Conservation (phyloP, 352 stramenopile species). For the Thalassiosira livingstoniorum region DNA sequence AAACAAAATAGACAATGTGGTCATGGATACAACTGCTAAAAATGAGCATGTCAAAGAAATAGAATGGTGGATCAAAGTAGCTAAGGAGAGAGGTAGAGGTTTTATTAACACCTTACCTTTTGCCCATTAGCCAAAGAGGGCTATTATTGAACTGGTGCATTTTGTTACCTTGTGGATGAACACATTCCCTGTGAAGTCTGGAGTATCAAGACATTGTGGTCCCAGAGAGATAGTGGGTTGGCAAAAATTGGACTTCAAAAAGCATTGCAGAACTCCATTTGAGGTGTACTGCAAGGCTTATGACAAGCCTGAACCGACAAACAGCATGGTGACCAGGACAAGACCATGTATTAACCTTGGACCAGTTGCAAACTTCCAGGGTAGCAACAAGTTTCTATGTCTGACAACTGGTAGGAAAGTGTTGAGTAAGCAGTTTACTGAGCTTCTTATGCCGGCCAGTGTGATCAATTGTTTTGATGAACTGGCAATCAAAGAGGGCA, state of each 20-base stretch:
- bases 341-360: slow-evolving; percentile 33
- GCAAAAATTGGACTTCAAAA: slow-evolving; percentile 42
- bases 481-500: too few species aligned
- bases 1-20: slow-evolving; percentile 5
- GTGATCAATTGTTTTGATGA: slow-evolving; percentile 3
- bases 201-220: slow-evolving; percentile 24
- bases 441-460: slow-evolving; percentile 48
- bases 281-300: slow-evolving; percentile 66
- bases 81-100: slow-evolving; percentile 19
- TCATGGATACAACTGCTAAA: slow-evolving; percentile 28
- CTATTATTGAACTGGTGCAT: slow-evolving; percentile 34
- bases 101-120: slow-evolving; percentile 38
- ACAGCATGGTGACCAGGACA: slow-evolving; percentile 35
- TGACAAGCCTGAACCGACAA: slow-evolving; percentile 53
- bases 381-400: slow-evolving; percentile 60
- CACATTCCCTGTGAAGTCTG: slow-evolving; percentile 15
- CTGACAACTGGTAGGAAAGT: slow-evolving; percentile 46
- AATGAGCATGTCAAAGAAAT: slow-evolving; percentile 57
- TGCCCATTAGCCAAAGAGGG: not conserved
- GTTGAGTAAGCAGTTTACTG: slow-evolving; percentile 42
- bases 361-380: slow-evolving; percentile 56
- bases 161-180: slow-evolving; percentile 33
- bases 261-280: slow-evolving; percentile 57
- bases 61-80: slow-evolving; percentile 9
- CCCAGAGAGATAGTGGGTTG: slow-evolving; percentile 50